Percentiles rank a stretch among this genome's conserved stretches.
These are phyloP conservation scores for Punctularia strigosozonata DNA, from an alignment of 768 basidiomycete species.

Conservation along the genomic window DNA sequence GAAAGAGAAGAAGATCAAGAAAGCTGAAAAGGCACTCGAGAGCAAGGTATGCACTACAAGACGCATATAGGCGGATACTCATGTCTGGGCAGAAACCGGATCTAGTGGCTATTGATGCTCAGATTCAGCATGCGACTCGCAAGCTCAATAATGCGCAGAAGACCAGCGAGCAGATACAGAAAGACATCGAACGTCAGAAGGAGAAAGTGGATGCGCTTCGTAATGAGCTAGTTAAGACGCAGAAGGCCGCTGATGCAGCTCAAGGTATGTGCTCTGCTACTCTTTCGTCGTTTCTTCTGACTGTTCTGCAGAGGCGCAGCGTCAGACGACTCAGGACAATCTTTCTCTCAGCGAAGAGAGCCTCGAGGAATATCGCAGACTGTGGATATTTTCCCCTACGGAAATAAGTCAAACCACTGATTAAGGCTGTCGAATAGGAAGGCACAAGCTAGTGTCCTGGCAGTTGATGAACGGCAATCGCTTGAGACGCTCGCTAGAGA, in stretches of 20 bases:
- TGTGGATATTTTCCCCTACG: no score
- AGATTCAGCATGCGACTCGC: conserved; percentile 75
- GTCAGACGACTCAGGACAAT: conserved; percentile 60
- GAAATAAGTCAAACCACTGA: no score
- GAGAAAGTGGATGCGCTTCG: conserved; percentile 43
- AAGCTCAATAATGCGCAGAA: conserved; percentile 64
- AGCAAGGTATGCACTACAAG: conserved; percentile 41
- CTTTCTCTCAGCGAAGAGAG: conserved; percentile 73
- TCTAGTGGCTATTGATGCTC: conserved; percentile 72
- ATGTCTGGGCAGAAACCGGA: conserved; percentile 55
- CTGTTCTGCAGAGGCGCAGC: conserved; percentile 50
- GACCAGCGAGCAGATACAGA: conserved; percentile 49
- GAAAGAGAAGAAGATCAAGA: conserved; percentile 82
- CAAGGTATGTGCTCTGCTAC: conserved; percentile 40
- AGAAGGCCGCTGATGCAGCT: conserved; percentile 62
- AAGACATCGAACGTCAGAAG: conserved; percentile 41
- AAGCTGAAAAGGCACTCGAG: conserved; percentile 81
- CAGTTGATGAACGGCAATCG: conserved; percentile 78
- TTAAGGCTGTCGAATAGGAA: no score
- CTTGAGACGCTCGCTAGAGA: conserved; percentile 75
- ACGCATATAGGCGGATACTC: not conserved
- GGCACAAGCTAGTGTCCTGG: conserved; percentile 63
- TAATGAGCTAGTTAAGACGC: conserved; percentile 55
- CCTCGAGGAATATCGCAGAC: conserved; percentile 74
- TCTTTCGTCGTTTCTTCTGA: not conserved